A percentile compares a stretch with the other conserved stretches of the same genome.
Evolutionary conservation across 371 early-diverging fungal species (phyloP).

Genomic region (Mucor mucedo): DNA sequence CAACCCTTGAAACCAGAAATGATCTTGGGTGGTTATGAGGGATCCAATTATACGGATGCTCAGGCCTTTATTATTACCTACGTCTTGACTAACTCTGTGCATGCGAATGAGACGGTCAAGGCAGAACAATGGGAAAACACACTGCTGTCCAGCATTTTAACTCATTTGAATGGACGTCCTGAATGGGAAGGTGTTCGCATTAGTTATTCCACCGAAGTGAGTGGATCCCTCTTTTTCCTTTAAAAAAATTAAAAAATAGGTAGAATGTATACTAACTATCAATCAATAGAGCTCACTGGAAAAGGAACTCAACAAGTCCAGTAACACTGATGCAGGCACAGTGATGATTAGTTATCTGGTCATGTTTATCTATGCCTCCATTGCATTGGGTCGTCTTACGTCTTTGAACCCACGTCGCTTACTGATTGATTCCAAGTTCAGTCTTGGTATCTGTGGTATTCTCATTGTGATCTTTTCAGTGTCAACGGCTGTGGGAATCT

Average conservation of each 20-base stretch:
- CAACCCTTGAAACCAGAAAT: slow-evolving; percentile 76
- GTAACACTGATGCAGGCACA: slow-evolving; percentile 69
- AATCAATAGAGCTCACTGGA: slow-evolving; percentile 61
- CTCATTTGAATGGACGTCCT: slow-evolving; percentile 40
- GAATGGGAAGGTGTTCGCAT: slow-evolving; percentile 62
- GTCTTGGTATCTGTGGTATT: slow-evolving; percentile 71
- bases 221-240: not conserved
- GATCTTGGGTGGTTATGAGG: slow-evolving; percentile 68
- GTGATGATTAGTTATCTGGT: slow-evolving; percentile 69
- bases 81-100: slow-evolving; percentile 67
- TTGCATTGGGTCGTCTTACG: slow-evolving; percentile 64
- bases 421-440: slow-evolving; percentile 72
- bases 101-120: slow-evolving; percentile 37
- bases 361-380: slow-evolving; percentile 79
- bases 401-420: slow-evolving; percentile 56
- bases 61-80: slow-evolving; percentile 71
- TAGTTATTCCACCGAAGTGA: slow-evolving; percentile 73
- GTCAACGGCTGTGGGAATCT: slow-evolving; percentile 70
- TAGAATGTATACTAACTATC: not conserved
- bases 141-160: slow-evolving; percentile 49
- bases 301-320: slow-evolving; percentile 69
- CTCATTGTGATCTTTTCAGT: slow-evolving; percentile 76
- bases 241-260: too few relatives aligned
- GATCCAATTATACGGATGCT: slow-evolving; percentile 47
- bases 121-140: slow-evolving; percentile 72